A percentile compares a stretch with the other conserved stretches of the same genome.
Conservation (phyloP, 2,329 filamentous ascomycete species). For the Neocucurbitaria cava region DNA sequence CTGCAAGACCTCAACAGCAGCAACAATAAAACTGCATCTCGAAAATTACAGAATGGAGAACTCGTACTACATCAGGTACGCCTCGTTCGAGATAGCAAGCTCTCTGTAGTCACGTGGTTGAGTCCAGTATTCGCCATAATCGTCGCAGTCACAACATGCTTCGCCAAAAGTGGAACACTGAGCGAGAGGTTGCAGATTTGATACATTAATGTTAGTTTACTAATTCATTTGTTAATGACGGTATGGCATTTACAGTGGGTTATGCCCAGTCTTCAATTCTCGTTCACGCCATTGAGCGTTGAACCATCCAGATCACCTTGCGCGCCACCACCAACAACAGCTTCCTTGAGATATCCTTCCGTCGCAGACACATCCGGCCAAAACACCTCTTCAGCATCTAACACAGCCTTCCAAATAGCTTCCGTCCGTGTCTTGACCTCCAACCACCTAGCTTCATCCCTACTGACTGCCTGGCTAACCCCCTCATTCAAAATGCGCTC, state of each 20-base stretch:
- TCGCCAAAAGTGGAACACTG: not conserved
- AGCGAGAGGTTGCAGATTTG: too few relatives aligned
- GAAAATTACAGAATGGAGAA: too few relatives aligned
- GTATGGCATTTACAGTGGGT: too few relatives aligned
- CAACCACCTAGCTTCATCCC: conserved; percentile 26
- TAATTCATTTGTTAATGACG: too few relatives aligned
- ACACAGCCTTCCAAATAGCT: conserved; percentile 31
- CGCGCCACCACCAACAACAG: conserved; percentile 3
- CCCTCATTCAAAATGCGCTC: conserved; percentile 62
- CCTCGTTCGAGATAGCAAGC: not conserved
- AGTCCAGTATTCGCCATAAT: not conserved
- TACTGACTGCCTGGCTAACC: conserved; percentile 25
- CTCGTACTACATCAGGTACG: not conserved
- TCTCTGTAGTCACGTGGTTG: not conserved
- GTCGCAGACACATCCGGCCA: conserved; percentile 33
- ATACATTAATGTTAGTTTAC: not conserved
- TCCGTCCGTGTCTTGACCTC: conserved; percentile 32
- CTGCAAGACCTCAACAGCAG: too few relatives aligned
- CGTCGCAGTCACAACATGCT: not conserved
- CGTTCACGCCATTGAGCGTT: not conserved
- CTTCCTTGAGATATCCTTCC: conserved; percentile 6
- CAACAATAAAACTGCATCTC: too few relatives aligned
- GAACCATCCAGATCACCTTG: conserved; percentile 4
- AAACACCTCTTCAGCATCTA: conserved; percentile 45
- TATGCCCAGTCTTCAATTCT: not conserved